Evolutionary conservation across 768 basidiomycete genomes (phyloP).

Genomic region (Boletus rex-veris): DNA sequence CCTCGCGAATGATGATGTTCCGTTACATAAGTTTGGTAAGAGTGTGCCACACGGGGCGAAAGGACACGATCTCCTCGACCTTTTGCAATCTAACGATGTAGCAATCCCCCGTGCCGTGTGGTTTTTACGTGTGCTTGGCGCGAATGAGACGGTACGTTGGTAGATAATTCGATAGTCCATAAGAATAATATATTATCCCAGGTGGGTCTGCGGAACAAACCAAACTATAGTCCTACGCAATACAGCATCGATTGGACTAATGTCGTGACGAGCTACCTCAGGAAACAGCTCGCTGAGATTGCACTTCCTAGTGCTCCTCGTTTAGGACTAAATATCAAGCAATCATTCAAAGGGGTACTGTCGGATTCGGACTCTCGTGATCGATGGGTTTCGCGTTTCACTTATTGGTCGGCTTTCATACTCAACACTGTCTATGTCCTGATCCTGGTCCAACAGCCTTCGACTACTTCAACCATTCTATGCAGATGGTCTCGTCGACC

Average conservation of each 20-base stretch:
- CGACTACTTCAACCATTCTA: constrained; percentile 73
- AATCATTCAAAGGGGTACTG: constrained; percentile 78
- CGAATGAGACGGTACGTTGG: constrained; percentile 69
- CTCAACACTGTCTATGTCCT: background rate
- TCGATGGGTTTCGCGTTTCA: constrained; percentile 75
- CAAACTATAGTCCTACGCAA: constrained; percentile 75
- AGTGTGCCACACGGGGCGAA: constrained; percentile 85
- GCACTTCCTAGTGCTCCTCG: constrained; percentile 76
- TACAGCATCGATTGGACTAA: constrained; percentile 87
- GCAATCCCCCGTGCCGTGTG: constrained; percentile 81
- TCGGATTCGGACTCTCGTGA: constrained; percentile 68
- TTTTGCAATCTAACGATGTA: constrained; percentile 72
- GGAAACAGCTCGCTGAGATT: constrained; percentile 78
- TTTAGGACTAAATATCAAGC: constrained; percentile 74
- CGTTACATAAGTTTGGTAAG: constrained; percentile 76
- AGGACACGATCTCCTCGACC: constrained; percentile 77
- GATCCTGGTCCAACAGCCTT: constrained; percentile 42
- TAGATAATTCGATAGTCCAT: background rate
- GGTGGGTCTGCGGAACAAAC: constrained; percentile 75
- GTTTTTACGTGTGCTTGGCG: constrained; percentile 84
- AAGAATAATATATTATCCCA: constrained; percentile 24
- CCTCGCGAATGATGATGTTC: constrained; percentile 76
- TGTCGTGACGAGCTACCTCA: constrained; percentile 74
- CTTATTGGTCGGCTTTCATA: constrained; percentile 56
- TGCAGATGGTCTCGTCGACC: constrained; percentile 76